Evolutionary conservation across 2,329 filamentous ascomycete species (phyloP).

Genomic region (Sporothrix humicola): DNA sequence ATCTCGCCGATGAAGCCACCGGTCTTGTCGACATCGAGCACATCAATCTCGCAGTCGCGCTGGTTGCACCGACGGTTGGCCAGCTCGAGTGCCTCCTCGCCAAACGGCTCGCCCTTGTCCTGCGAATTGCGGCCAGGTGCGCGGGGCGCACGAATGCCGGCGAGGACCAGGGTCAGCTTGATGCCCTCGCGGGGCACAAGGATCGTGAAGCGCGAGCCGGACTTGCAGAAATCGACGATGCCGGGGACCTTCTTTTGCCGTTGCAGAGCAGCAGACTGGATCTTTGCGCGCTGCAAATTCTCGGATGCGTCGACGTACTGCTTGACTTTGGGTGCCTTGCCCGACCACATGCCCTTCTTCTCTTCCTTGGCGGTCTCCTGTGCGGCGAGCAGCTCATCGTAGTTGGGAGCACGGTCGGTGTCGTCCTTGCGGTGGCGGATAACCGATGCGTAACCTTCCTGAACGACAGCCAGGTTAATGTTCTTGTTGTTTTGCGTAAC

Average conservation of each 20-base stretch:
- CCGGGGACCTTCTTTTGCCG: slow-evolving; percentile 91
- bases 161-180: slow-evolving; percentile 93
- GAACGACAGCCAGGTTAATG: slow-evolving; percentile 81
- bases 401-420: slow-evolving; percentile 89
- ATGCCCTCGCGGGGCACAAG: slow-evolving; percentile 90
- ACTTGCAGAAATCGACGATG: slow-evolving; percentile 96
- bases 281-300: slow-evolving; percentile 91
- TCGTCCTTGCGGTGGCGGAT: slow-evolving; percentile 96
- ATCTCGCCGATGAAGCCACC: slow-evolving; percentile 96
- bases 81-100: slow-evolving; percentile 91
- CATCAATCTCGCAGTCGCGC: slow-evolving; percentile 93
- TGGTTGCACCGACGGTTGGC: slow-evolving; percentile 88
- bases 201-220: slow-evolving; percentile 91
- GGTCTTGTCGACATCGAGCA: slow-evolving; percentile 93
- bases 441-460: slow-evolving; percentile 90
- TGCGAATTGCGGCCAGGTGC: slow-evolving; percentile 77
- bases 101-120: slow-evolving; percentile 89
- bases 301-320: slow-evolving; percentile 90
- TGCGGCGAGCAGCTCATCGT: slow-evolving; percentile 83
- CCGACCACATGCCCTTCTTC: slow-evolving; percentile 92
- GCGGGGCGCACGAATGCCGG: slow-evolving; percentile 86
- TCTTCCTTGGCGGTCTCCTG: slow-evolving; percentile 84
- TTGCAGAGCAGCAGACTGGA: slow-evolving; percentile 84
- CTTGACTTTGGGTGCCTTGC: slow-evolving; percentile 80
- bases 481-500: slow-evolving; percentile 85